Evolutionary conservation across 2,329 filamentous ascomycete species (phyloP).

Genomic region (Xylaria sp.): DNA sequence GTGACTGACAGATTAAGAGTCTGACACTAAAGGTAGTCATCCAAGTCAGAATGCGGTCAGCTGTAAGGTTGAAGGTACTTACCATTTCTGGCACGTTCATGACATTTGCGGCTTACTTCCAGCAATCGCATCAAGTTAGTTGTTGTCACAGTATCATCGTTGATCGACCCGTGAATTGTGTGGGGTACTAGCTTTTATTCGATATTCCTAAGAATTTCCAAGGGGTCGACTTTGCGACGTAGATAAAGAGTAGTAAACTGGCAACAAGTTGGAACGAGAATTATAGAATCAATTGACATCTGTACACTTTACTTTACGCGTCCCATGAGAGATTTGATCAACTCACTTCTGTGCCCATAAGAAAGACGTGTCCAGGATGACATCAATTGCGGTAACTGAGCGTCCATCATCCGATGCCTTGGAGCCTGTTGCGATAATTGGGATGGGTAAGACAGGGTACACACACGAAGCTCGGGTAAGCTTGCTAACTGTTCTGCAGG

Average conservation of each 20-base stretch:
- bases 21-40: background rate
- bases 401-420: slow-evolving; percentile 6
- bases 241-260: no score
- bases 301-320: background rate
- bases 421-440: slow-evolving; percentile 26
- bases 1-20: background rate
- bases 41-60: background rate
- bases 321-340: background rate
- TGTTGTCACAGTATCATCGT: background rate
- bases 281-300: background rate
- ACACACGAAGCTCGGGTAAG: background rate
- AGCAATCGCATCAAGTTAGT: background rate
- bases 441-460: slow-evolving; percentile 21
- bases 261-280: background rate
- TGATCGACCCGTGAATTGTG: background rate
- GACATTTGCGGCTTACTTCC: background rate
- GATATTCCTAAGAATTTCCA: no score
- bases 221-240: no score
- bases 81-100: background rate
- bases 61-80: background rate
- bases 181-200: no score
- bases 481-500: background rate
- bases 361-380: slow-evolving; percentile 6
- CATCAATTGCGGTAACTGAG: slow-evolving; percentile 8
- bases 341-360: background rate